These are phyloP conservation scores for Phylloporus sp. DNA, from an alignment of 768 basidiomycete genomes.

Conservation along the genomic window DNA sequence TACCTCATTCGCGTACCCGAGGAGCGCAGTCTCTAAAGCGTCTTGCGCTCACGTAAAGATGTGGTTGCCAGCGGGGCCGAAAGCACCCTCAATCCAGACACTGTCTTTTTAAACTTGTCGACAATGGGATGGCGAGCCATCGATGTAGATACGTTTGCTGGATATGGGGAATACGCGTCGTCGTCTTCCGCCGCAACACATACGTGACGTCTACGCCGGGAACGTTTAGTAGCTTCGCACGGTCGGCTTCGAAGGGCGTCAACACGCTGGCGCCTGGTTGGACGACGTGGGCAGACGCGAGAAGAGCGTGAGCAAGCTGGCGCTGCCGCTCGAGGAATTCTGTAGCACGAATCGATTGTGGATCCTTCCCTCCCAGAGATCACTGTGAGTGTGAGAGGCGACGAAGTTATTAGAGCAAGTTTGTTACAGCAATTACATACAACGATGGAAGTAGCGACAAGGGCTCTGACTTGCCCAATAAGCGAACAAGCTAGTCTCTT, in stretches of 20 bases:
- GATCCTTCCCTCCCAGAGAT: constrained; percentile 30
- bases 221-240: constrained; percentile 58
- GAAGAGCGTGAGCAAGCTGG: constrained; percentile 45
- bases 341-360: constrained; percentile 41
- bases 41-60: constrained; percentile 72
- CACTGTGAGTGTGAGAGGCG: not conserved
- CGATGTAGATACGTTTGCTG: constrained; percentile 46
- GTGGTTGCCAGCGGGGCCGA: constrained; percentile 51
- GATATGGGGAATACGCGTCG: constrained; percentile 48
- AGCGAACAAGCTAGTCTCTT: not conserved
- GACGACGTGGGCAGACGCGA: constrained; percentile 60
- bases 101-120: constrained; percentile 53
- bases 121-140: constrained; percentile 60
- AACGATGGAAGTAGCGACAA: not conserved
- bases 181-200: constrained; percentile 62
- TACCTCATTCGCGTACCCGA: constrained; percentile 81
- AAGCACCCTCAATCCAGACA: constrained; percentile 35
- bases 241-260: constrained; percentile 75
- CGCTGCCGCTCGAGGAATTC: constrained; percentile 54
- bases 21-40: constrained; percentile 60
- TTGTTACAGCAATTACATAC: constrained; percentile 15
- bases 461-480: not conserved
- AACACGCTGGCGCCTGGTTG: constrained; percentile 75
- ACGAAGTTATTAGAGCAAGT: too few relatives aligned
- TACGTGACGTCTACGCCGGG: constrained; percentile 44